Percentiles rank a stretch among this genome's conserved stretches.
These are phyloP conservation scores for Curvularia eragrostidis DNA, from an alignment of 2,329 filamentous ascomycete genomes.

Conservation along the genomic window DNA sequence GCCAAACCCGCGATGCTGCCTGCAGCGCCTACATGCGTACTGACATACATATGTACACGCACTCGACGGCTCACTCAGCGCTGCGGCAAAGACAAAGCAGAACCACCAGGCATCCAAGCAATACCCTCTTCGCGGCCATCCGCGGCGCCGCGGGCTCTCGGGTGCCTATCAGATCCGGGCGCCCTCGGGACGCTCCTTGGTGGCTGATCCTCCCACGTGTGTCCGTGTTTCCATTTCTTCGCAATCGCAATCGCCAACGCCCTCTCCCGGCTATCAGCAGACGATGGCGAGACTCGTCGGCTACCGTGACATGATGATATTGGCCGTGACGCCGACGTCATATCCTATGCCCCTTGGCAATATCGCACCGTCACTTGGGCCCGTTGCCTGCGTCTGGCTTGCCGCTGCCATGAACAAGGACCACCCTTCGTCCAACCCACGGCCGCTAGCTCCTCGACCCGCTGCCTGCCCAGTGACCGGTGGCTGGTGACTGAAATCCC, in stretches of 20 bases:
- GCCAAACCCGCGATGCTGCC: not conserved
- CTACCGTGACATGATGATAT: not conserved
- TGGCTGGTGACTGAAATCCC: not conserved
- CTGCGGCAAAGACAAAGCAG: not conserved
- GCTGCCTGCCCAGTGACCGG: slow-evolving; percentile 6
- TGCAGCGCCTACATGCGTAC: not conserved
- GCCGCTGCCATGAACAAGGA: slow-evolving; percentile 24
- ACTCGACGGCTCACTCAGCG: not conserved
- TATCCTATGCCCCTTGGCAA: slow-evolving; percentile 8
- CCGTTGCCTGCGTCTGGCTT: no score
- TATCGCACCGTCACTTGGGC: slow-evolving; percentile 1
- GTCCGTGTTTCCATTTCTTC: slow-evolving; percentile 12
- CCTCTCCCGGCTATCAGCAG: slow-evolving; percentile 27
- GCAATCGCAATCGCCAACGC: no score
- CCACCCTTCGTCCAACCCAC: slow-evolving; percentile 20
- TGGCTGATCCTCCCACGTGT: slow-evolving; percentile 31
- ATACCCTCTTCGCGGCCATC: no score
- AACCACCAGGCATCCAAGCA: not conserved
- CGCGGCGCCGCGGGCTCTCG: not conserved
- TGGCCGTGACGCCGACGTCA: slow-evolving; percentile 22
- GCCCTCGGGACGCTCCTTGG: slow-evolving; percentile 24
- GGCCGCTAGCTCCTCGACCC: slow-evolving; percentile 20
- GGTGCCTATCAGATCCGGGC: slow-evolving; percentile 16
- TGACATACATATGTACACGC: not conserved
- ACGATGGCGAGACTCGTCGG: slow-evolving; percentile 19